These are phyloP conservation scores for Komagataella populi DNA, from an alignment of 805 yeast species.

Conservation along the genomic window DNA sequence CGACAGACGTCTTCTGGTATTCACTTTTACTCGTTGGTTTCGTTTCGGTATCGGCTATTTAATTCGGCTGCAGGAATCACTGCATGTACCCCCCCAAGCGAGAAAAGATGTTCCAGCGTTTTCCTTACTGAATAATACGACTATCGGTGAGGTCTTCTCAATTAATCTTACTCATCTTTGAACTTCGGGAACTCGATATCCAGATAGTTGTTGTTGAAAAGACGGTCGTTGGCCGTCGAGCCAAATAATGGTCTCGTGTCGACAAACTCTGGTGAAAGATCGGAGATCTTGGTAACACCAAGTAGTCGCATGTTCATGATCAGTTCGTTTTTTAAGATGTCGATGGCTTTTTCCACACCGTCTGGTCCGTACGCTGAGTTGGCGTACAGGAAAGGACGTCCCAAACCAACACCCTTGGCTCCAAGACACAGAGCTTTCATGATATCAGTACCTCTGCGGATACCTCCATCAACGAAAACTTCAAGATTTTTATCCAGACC, in stretches of 20 bases:
- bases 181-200: slow-evolving; percentile 17
- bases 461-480: slow-evolving; percentile 55
- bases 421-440: slow-evolving; percentile 56
- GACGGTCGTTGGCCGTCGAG: slow-evolving; percentile 16
- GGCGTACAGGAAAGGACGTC: slow-evolving; percentile 54
- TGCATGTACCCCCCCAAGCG: no score
- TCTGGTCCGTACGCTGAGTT: slow-evolving; percentile 49
- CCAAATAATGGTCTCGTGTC: slow-evolving; percentile 31
- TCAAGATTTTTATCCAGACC: slow-evolving; percentile 39
- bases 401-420: slow-evolving; percentile 60
- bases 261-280: slow-evolving; percentile 46
- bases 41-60: no score
- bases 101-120: no score
- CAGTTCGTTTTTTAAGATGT: slow-evolving; percentile 55
- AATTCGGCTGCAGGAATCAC: no score
- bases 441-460: slow-evolving; percentile 55
- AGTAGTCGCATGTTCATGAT: slow-evolving; percentile 68
- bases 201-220: slow-evolving; percentile 15
- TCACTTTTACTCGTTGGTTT: no score
- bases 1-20: no score
- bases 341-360: slow-evolving; percentile 48
- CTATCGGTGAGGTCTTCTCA: background rate
- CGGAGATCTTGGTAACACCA: slow-evolving; percentile 51
- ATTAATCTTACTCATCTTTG: slow-evolving; percentile 10
- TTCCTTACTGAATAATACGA: no score